Evolutionary conservation across 2,329 filamentous ascomycete genomes (phyloP), one percentile per base, ranked within the genome.

Genomic region (Colletotrichum noveboracense): DNA sequence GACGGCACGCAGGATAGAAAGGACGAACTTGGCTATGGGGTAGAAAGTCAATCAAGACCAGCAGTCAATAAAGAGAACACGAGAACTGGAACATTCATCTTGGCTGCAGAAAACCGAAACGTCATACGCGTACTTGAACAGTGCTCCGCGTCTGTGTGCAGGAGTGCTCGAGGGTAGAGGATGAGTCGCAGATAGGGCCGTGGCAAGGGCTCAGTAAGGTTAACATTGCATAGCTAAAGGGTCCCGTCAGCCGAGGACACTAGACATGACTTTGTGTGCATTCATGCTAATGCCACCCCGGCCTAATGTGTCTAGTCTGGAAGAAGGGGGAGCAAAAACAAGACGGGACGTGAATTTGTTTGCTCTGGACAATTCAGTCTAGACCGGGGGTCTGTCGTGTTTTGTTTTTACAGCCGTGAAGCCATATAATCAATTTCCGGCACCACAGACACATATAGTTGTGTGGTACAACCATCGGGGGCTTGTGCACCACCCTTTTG

Each of bases 91-190:
- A 56, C 34, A 32, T 13, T 18, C 10, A 28, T 48, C 48, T 62
- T 66, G 61, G 61, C 72, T 75, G 69, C 62, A 56, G 68, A 66
- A 55, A 26, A 38, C 60, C 72, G 72, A 71, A 75, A 66, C 68
- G 30, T 24, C n/a, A 55, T 71, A 62, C 68, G 72, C 72, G 67
- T 74, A 71, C 61, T 32, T 66, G 48, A 65, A 52, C 67, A 36
- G 67, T 74, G 67, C 71, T 32, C 58, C 48, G 34, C 14, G 34
- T 65, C 34, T 30, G 71, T 66, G 60, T 28, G 48, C 24, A 9
- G 13, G n/a, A 34, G 60, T 66, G 43, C 58, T 65, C 65, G 38
- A 67, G 60, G n/a, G 34, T n/a, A 52, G 18, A 18, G 7, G 38
- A 66, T 38, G 32, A 18, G 60, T 66, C 26, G 66, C 52, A 34